Percentiles rank a stretch among this genome's conserved stretches.
phyloP scores from a whole-genome alignment of 306 rosid genomes.

The Prunus mume region DNA sequence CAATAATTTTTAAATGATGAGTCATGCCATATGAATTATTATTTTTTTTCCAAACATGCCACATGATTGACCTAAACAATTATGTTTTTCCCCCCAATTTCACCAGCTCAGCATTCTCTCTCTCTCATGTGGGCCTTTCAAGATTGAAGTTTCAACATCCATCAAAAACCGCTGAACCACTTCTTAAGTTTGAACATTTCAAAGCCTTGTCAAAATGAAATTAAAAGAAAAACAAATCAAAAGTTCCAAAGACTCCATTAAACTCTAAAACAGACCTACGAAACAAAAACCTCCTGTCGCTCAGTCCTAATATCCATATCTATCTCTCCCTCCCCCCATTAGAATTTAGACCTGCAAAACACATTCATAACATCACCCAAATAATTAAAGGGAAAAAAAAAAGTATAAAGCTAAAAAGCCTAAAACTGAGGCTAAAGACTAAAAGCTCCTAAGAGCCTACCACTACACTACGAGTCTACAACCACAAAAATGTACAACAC shows the following conservation, averaged over 20 bases:
- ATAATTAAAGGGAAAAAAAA: background rate
- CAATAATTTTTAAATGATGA: no score
- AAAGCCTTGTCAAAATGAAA: background rate
- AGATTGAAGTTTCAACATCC: background rate
- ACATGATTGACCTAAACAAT: background rate
- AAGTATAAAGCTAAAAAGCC: background rate
- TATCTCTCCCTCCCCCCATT: background rate
- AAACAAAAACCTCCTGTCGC: background rate
- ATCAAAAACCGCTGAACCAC: background rate
- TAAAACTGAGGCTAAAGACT: constrained; percentile 2
- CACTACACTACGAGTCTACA: background rate
- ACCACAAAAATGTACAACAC: constrained; percentile 24
- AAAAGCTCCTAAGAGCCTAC: constrained; percentile 30
- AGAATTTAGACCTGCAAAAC: background rate
- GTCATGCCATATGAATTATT: no score
- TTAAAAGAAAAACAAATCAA: background rate
- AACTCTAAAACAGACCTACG: no score
- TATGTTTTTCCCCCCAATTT: background rate
- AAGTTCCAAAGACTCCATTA: background rate
- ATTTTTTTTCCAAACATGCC: background rate
- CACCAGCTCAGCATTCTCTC: background rate
- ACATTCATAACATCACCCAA: background rate
- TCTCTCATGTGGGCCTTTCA: background rate
- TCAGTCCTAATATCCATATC: background rate
- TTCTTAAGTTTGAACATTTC: background rate